Evolutionary conservation across 148 eudicot genomes (phyloP), one percentile per base, ranked within the genome.

Genomic region (Beta vulgaris): DNA sequence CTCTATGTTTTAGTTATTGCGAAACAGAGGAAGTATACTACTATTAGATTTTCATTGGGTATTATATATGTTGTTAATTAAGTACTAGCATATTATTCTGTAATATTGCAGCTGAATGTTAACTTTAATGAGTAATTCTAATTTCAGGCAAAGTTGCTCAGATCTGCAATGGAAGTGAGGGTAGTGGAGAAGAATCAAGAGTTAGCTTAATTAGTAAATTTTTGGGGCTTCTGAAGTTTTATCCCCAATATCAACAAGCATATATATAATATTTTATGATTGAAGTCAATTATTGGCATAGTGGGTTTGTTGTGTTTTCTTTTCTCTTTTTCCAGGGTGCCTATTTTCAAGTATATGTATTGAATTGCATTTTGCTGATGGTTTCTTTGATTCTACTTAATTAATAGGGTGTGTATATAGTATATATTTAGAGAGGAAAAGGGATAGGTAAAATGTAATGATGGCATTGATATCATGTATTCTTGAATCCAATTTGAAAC

Each of bases 151-250:
- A 78, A 87, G 68, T 77, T 83, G 84, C 86, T 92, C 40, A 90
- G 96, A 92, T 86, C 88, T 80, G 88, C 88, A 21, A 75, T 80
- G 21, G 90, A 83, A 81, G 98, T 92, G 69, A 84, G 98, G 77
- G 70, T 92, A 36, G 98, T 92, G 86, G 98, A 92, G 88, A 90
- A 92, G 83, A 89, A 92, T 82, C 98, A 87, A 77, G 86, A 89
- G 83, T 74, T 92, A 79, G 82, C 85, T 66, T 89, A 68, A 76
- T 34, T 9, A 65, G 10, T 40, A 29, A 40, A 39, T 66, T 34
- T 21, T 0, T 66, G 19, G 0, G 48, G 2, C 31, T 39, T 13
- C 18, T 2, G 14, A 63, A 8, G 10, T 35, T 9, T 34, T 1
- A 28, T 58, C 18, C 25, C 28, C 32, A 13, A 58, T 58, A 3